Base-by-base conservation (phyloP, 2,329 filamentous ascomycete species). In the Curvularia eragrostidis region DNA sequence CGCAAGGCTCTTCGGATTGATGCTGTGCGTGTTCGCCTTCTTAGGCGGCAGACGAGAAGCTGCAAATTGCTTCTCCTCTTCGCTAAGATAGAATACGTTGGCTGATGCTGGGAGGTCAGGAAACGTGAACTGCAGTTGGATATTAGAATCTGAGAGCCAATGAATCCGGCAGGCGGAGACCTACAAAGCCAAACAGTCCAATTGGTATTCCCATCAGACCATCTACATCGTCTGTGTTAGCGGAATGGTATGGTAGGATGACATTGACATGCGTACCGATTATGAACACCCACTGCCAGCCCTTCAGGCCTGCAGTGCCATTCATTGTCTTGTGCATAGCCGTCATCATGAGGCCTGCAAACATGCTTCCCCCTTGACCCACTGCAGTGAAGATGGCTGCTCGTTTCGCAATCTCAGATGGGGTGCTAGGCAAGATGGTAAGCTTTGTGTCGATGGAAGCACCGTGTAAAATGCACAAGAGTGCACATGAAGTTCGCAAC, bases 201-300 rank as follows among this genome's bases (percentile, higher is more conserved):
- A 71, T 50, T 10, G 67, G 65, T 4, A 71, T 58, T 18, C 64
- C 66, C 58, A 69, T 71, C 1, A 68, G 48, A 2, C 68, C 68
- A 42, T 69, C 64, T 68, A 15, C 12, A 30, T 28, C 12, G 19
- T 13, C 24, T 19, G 9, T 23, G 2, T 64, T 36, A 59, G 55
- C 38, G 15, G 21, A 18, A 24, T n/a, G 1, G 9, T 21, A 2
- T n/a, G 24, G 28, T n/a, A 8, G 28, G 23, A 9, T 13, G 15
- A 13, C 7, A 5, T 18, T 15, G n/a, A 39, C 18, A 24, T 26
- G 32, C 53, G 19, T 55, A 68, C 66, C 58, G 30, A 70, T 61
- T 6, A 70, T 28, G 42, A 69, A 70, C 1, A 70, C 65, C 66
- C 68, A 70, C 47, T 68, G 67, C 68, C 68, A 70, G 5, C 66